Conservation (phyloP, 1,284 basidiomycete species). For the Fomitopsis palustris region DNA sequence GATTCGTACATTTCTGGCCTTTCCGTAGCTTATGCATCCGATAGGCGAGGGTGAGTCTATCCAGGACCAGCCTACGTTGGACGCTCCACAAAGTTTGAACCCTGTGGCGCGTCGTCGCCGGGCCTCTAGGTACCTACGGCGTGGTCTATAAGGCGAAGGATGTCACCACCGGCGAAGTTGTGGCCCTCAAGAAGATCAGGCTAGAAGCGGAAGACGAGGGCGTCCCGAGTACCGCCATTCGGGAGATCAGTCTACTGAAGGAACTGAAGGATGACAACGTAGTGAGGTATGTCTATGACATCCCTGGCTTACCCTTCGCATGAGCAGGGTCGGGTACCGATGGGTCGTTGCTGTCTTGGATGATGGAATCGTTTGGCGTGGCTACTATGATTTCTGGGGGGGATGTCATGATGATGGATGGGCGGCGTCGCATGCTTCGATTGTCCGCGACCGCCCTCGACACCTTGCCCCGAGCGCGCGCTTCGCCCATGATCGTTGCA, state of each 20-base stretch:
- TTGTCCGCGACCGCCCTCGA: not conserved
- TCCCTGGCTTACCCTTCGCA: no score
- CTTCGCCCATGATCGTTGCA: conserved; percentile 4
- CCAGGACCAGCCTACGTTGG: not conserved
- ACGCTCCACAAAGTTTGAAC: not conserved
- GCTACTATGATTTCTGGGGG: no score
- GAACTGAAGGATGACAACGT: conserved; percentile 96
- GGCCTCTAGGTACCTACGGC: conserved; percentile 88
- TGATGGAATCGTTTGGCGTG: no score
- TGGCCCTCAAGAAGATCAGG: conserved; percentile 97
- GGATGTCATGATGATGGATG: no score
- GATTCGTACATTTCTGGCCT: not conserved
- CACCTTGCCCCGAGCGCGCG: conserved; percentile 1
- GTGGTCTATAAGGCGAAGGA: conserved; percentile 95
- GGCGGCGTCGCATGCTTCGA: conserved; percentile 3
- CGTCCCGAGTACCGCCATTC: conserved; percentile 95
- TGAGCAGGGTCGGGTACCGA: no score
- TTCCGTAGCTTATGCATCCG: not conserved
- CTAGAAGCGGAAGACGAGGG: conserved; percentile 98
- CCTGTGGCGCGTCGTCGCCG: not conserved
- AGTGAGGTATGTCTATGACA: conserved; percentile 71
- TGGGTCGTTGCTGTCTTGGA: no score
- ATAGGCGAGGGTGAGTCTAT: conserved; percentile 28
- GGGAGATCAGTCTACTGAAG: conserved; percentile 96
- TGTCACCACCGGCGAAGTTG: conserved; percentile 71